Conservation (phyloP, 1,284 basidiomycete species). For the Ceratobasidium sp. region DNA sequence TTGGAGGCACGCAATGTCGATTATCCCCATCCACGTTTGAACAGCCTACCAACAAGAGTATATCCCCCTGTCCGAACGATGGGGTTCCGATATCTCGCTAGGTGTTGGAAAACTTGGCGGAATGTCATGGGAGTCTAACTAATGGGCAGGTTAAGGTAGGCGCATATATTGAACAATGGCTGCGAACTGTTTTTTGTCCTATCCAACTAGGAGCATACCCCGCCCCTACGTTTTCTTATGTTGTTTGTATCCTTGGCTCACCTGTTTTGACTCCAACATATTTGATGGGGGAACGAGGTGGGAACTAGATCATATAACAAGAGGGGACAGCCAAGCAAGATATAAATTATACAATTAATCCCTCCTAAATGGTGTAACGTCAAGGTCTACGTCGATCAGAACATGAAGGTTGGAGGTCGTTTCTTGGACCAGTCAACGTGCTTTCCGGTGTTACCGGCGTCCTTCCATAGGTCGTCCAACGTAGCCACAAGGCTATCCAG, state of each 20-base stretch:
- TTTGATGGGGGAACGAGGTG: not conserved
- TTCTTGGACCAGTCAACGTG: constrained; percentile 12
- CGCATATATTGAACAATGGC: not conserved
- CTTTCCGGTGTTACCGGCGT: constrained; percentile 6
- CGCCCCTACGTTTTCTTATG: not conserved
- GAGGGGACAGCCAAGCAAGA: not conserved
- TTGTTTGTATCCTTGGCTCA: not conserved
- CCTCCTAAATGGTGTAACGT: not conserved
- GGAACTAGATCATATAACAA: not conserved
- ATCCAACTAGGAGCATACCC: not conserved
- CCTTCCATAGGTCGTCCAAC: constrained; percentile 20
- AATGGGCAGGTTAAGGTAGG: not conserved
- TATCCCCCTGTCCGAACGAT: not conserved
- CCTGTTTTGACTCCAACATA: not conserved
- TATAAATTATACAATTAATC: not conserved
- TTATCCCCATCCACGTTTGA: constrained; percentile 22
- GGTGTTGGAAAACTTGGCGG: not conserved
- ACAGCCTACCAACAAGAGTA: constrained; percentile 1
- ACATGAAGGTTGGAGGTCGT: constrained; percentile 25
- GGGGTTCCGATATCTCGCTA: not conserved
- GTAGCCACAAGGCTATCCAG: not conserved
- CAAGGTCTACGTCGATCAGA: constrained; percentile 6
- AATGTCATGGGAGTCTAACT: constrained; percentile 5
- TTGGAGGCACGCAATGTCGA: constrained; percentile 7
- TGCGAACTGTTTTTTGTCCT: not conserved